These are phyloP conservation scores for Suillus tomentosus DNA, from an alignment of 768 basidiomycete genomes.

Conservation along the genomic window DNA sequence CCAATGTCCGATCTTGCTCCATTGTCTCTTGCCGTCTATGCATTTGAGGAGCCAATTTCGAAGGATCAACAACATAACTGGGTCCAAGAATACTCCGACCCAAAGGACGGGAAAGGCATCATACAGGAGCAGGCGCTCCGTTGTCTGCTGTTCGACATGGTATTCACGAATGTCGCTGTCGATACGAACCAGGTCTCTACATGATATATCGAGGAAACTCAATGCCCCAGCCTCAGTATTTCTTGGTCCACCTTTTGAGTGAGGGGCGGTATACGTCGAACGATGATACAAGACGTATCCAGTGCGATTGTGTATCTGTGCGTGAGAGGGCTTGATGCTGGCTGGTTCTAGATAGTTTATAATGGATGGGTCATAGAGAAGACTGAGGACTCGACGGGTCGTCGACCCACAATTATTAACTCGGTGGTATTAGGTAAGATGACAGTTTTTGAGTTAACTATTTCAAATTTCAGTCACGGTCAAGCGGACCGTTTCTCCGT, in stretches of 20 bases:
- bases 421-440: no score
- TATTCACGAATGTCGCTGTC: neutral
- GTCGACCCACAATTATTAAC: no score
- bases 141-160: neutral
- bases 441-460: no score
- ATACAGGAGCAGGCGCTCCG: no score
- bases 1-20: neutral
- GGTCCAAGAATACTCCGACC: neutral
- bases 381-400: neutral
- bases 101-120: neutral
- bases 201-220: no score
- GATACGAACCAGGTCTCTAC: neutral
- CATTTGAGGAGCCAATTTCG: neutral
- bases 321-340: neutral
- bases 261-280: no score
- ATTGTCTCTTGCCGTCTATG: neutral
- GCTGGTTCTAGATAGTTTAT: neutral
- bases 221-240: no score
- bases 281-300: no score
- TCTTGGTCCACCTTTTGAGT: no score
- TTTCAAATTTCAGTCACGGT: no score
- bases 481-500: no score
- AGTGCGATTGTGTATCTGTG: neutral
- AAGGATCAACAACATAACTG: neutral
- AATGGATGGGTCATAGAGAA: neutral